Conservation (phyloP, 163 green algal genomes). For the Prototheca wickerhamii region DNA sequence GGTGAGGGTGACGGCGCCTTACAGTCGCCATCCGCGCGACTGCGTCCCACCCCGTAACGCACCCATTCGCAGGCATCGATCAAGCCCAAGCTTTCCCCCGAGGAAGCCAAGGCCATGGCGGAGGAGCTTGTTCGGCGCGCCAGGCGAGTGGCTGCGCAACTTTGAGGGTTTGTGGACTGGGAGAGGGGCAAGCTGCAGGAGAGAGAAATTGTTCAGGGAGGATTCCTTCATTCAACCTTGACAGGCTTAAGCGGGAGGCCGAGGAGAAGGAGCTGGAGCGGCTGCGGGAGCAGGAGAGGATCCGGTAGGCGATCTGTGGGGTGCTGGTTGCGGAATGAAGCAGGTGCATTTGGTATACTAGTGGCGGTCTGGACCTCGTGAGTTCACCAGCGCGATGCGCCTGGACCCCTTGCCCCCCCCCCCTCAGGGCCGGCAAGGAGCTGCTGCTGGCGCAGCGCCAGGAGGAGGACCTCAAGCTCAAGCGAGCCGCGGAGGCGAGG, state of each 20-base stretch:
- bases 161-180: not conserved
- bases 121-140: constrained; percentile 57
- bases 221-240: constrained; percentile 14
- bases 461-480: constrained; percentile 43
- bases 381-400: no score
- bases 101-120: constrained; percentile 69
- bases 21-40: no score
- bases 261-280: constrained; percentile 76
- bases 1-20: no score
- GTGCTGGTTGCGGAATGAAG: no score
- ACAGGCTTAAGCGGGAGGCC: constrained; percentile 56
- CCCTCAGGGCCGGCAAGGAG: constrained; percentile 78
- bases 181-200: no score
- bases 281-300: constrained; percentile 59
- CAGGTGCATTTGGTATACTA: no score
- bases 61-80: not conserved
- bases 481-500: constrained; percentile 60
- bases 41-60: not conserved
- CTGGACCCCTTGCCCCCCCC: no score
- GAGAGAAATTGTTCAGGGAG: no score
- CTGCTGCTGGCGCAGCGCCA: constrained; percentile 43
- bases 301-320: constrained; percentile 12
- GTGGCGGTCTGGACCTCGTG: no score
- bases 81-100: constrained; percentile 64
- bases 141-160: constrained; percentile 2